These are phyloP conservation scores for Ophiostoma perfectum DNA, from an alignment of 2,329 filamentous ascomycete species.

Conservation along the genomic window DNA sequence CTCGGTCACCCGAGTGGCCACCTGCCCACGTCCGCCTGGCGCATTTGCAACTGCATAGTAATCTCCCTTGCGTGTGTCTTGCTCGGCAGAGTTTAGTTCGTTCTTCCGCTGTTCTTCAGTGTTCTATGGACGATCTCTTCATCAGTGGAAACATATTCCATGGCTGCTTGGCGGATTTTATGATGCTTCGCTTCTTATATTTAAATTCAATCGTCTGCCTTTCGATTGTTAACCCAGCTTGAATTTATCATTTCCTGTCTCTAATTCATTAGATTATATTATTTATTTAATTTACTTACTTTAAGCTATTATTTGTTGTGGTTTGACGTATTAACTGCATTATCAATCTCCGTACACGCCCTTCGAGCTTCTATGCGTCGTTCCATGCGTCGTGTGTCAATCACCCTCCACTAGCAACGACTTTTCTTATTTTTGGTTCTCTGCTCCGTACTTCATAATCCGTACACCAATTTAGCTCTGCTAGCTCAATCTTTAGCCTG, in stretches of 20 bases:
- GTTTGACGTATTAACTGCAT: neutral
- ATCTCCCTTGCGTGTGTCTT: neutral
- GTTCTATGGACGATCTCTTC: neutral
- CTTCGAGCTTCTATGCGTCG: neutral
- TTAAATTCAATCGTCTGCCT: neutral
- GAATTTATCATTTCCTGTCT: neutral
- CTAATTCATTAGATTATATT: neutral
- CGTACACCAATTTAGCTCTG: constrained; percentile 9
- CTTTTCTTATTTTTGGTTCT: neutral
- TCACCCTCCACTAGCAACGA: neutral
- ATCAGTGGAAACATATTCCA: neutral
- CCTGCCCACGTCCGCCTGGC: neutral
- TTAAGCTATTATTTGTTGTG: no score
- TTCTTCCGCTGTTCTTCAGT: neutral
- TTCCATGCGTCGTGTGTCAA: constrained; percentile 5
- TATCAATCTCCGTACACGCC: neutral
- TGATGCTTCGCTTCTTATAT: no score
- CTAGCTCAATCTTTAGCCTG: neutral
- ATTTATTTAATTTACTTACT: neutral
- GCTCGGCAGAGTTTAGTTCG: neutral
- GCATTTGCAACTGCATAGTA: neutral
- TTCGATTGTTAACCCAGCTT: no score
- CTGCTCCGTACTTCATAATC: neutral
- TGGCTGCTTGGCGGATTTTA: no score
- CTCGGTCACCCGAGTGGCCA: neutral